Evolutionary conservation across 768 basidiomycete species (phyloP), one percentile per base, ranked within the genome.

Genomic region (Boletus subcaerulescens): DNA sequence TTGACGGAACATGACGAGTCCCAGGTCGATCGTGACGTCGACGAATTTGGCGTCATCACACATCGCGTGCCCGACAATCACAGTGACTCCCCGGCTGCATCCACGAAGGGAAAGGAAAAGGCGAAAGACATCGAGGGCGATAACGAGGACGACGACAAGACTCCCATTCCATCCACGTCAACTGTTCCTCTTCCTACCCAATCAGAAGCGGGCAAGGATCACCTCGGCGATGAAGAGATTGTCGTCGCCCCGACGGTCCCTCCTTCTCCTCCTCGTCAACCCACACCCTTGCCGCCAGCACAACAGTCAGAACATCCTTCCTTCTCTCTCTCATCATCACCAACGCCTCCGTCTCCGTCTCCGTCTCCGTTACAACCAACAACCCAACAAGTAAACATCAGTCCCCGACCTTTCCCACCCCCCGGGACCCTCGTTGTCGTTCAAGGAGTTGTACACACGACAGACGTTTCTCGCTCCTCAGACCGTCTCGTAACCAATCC

Each of bases 391-490:
- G 40, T 52, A 20, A 71, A 47, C 38, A 45, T 24, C 44, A 52
- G 18, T 39, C 60, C 56, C n/a, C 73, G 80, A 20, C 77, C 78
- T 51, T 88, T 88, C 65, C 86, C 87, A 35, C 84, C 87, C 0
- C 84, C 87, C 0, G 87, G 89, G 14, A 89, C 89, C 3, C 77
- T 91, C 4, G 89, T 91, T 24, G 87, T 91, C 35, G 89, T 91
- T 0, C 89, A 91, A 69, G 89, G 89, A 46, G 87, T 90, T 39
- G 88, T 90, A 1, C 87, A 90, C 58, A 89, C 88, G 1, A 85
- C 85, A 4, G 87, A 89, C 68, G 78, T 80, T 26, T 77, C 83
- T 1, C 74, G 77, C 20, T 53, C 69, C 35, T 52, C 62, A 14
- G 63, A 69, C 42, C 60, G 68, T 46, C 65, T 58, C 20, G 46